Conservation (phyloP, 495 filamentous ascomycete genomes). For the Penicillium odoratum region DNA sequence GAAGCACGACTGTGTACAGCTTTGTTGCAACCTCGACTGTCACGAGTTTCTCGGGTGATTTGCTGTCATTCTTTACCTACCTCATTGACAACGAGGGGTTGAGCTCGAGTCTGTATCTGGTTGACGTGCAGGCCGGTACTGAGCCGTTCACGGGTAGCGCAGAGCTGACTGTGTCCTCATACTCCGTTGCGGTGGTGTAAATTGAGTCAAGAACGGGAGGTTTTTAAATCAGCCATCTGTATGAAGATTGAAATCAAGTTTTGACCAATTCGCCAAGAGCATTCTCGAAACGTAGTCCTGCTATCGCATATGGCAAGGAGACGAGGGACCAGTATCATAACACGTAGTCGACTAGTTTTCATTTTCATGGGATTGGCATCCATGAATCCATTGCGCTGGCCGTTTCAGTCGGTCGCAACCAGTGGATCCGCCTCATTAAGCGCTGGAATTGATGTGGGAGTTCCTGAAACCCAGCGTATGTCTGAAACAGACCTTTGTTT, state of each 20-base stretch:
- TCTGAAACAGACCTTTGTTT: neutral
- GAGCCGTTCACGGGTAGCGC: slow-evolving; percentile 55
- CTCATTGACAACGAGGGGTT: slow-evolving; percentile 51
- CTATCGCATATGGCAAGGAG: too few relatives aligned
- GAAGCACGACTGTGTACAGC: slow-evolving; percentile 57
- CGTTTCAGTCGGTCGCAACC: slow-evolving; percentile 3
- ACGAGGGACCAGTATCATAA: too few relatives aligned
- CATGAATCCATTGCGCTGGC: neutral
- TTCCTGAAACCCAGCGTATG: slow-evolving; percentile 1
- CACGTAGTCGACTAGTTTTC: too few relatives aligned
- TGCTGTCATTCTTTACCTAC: slow-evolving; percentile 58
- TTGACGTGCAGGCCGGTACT: slow-evolving; percentile 55
- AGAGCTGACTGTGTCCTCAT: slow-evolving; percentile 36
- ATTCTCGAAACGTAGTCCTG: too few relatives aligned
- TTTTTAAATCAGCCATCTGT: neutral
- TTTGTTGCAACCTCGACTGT: slow-evolving; percentile 55
- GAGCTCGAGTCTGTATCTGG: slow-evolving; percentile 52
- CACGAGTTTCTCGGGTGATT: slow-evolving; percentile 54
- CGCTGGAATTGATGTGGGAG: neutral
- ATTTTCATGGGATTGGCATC: too few relatives aligned
- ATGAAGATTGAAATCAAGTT: neutral
- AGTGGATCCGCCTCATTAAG: neutral
- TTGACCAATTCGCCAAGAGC: neutral
- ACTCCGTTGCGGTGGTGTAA: slow-evolving; percentile 45
- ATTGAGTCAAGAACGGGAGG: neutral